These are phyloP conservation scores for Phaeotremella fagi DNA, from an alignment of 768 basidiomycete species.

Conservation along the genomic window DNA sequence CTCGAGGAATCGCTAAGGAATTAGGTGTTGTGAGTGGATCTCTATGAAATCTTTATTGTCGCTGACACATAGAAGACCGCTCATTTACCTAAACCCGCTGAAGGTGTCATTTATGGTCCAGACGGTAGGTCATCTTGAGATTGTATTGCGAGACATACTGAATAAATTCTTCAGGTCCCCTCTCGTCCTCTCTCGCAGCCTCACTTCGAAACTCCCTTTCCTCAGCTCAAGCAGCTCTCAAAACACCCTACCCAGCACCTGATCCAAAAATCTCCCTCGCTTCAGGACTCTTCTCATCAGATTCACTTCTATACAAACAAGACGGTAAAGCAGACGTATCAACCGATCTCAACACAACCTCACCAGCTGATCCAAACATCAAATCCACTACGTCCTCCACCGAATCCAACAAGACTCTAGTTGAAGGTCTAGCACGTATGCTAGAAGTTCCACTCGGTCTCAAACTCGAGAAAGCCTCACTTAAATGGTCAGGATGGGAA, in stretches of 20 bases:
- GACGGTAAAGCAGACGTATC: constrained; percentile 6
- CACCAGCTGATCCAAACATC: constrained; percentile 26
- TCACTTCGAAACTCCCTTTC: constrained; percentile 31
- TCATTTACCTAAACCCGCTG: constrained; percentile 35
- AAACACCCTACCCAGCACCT: constrained; percentile 32
- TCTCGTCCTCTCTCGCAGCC: constrained; percentile 16
- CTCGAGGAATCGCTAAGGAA: constrained; percentile 34
- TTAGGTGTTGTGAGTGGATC: constrained; percentile 23
- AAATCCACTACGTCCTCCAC: not conserved
- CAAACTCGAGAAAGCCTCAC: constrained; percentile 38
- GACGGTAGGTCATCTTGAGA: constrained; percentile 20
- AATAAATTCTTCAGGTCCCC: constrained; percentile 15
- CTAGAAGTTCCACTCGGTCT: constrained; percentile 43
- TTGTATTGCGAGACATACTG: not conserved
- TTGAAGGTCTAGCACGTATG: constrained; percentile 30
- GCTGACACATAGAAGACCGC: constrained; percentile 14
- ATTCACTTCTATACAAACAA: constrained; percentile 31
- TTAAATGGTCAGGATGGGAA: constrained; percentile 46
- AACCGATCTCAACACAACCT: constrained; percentile 24
- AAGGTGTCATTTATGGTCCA: constrained; percentile 36
- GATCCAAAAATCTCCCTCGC: constrained; percentile 32
- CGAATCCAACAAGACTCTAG: constrained; percentile 17
- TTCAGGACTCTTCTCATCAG: constrained; percentile 27
- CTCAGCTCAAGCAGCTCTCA: constrained; percentile 36
- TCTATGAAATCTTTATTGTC: not conserved